phyloP scores from a whole-genome alignment of 352 stramenopile species.

The Pythium coloratum region DNA sequence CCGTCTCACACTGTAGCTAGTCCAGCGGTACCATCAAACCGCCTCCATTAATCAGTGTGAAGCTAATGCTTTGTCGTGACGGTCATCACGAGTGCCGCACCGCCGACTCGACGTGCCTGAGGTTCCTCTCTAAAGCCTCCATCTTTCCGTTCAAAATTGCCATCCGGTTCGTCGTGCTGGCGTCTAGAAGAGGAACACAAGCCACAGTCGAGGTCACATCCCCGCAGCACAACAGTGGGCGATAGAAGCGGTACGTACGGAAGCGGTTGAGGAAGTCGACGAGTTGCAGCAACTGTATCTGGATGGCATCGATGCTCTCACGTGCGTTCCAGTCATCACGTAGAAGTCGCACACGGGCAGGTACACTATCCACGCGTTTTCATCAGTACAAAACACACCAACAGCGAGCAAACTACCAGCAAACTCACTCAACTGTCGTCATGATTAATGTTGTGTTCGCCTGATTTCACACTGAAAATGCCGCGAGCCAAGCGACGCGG shows the following conservation, averaged over 20 bases:
- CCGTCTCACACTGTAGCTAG: neutral
- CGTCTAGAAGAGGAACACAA: constrained; percentile 30
- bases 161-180: constrained; percentile 41
- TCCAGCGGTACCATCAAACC: neutral
- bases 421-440: constrained; percentile 22
- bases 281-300: constrained; percentile 54
- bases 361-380: neutral
- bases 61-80: neutral
- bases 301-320: constrained; percentile 45
- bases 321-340: constrained; percentile 55
- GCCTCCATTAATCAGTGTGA: neutral
- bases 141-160: constrained; percentile 48
- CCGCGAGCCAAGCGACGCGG: neutral
- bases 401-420: neutral
- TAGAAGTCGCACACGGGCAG: constrained; percentile 30
- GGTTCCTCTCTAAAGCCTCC: constrained; percentile 38
- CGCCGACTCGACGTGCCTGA: constrained; percentile 31
- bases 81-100: constrained; percentile 1
- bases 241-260: constrained; percentile 29
- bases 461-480: neutral
- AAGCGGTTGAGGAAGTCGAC: constrained; percentile 68
- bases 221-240: neutral
- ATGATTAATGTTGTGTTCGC: constrained; percentile 1
- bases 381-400: neutral
- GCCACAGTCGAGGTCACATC: neutral